Conservation (phyloP, 345 rosid species). For the Gossypium rotundifolium region DNA sequence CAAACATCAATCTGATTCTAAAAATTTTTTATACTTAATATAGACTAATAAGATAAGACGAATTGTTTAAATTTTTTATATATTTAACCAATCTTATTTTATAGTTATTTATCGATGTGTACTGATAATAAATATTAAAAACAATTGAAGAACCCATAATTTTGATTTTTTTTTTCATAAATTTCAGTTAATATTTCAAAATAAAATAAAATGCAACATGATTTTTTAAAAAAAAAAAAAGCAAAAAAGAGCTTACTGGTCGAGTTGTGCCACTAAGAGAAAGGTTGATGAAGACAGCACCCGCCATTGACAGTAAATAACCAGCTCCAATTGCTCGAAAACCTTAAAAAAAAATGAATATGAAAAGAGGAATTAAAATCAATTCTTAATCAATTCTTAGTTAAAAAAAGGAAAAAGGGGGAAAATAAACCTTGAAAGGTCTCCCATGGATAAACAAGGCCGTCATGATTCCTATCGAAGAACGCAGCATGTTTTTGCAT, state of each 20-base stretch:
- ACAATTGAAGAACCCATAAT: not conserved
- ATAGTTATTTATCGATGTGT: no score
- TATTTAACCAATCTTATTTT: no score
- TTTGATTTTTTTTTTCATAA: not conserved
- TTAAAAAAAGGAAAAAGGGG: not conserved
- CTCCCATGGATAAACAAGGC: conserved; percentile 72
- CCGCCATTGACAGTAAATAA: conserved; percentile 23
- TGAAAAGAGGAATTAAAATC: not conserved
- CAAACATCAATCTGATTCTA: no score
- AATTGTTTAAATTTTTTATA: no score
- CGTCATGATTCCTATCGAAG: conserved; percentile 76
- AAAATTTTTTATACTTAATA: no score
- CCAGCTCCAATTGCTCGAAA: conserved; percentile 57
- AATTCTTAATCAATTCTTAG: no score
- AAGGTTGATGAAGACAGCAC: conserved; percentile 36
- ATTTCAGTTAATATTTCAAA: no score
- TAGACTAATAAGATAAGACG: no score
- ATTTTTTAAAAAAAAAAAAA: not conserved
- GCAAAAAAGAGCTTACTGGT: conserved; percentile 25
- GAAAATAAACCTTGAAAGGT: conserved; percentile 47
- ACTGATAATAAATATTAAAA: no score
- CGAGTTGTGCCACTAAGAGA: conserved; percentile 55
- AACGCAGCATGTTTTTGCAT: conserved; percentile 76
- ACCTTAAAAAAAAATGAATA: conserved; percentile 17
- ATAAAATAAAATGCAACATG: no score